Percentiles rank a stretch among this genome's conserved stretches.
Conservation (phyloP, 441 rosid genomes). For the Syzygium syzygioides region DNA sequence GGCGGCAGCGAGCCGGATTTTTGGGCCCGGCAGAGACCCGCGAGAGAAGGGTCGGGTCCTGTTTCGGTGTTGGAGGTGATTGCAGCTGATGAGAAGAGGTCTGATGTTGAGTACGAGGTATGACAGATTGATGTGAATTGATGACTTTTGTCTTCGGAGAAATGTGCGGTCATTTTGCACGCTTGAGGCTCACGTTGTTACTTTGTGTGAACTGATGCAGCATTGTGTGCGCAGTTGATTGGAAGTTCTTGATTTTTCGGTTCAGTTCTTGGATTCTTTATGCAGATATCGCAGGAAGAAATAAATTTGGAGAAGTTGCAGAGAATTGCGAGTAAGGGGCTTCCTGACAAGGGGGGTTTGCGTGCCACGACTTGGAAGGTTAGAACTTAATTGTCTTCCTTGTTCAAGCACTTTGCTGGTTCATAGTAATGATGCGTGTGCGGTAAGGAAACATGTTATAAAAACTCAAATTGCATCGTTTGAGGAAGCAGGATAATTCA, state of each 20-base stretch:
- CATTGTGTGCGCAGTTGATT: not conserved
- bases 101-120: constrained; percentile 58
- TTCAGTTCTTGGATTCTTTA: not conserved
- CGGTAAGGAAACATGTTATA: not conserved
- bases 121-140: not conserved
- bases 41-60: constrained; percentile 20
- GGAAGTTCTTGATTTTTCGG: not conserved
- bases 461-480: not conserved
- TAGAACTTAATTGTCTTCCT: not conserved
- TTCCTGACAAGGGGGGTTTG: constrained; percentile 53
- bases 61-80: constrained; percentile 30
- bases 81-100: constrained; percentile 57
- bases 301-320: constrained; percentile 54
- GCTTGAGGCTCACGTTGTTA: not conserved
- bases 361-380: constrained; percentile 71
- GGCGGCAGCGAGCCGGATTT: constrained; percentile 11
- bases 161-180: not conserved
- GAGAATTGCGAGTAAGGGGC: constrained; percentile 45
- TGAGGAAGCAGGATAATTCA: not conserved
- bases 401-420: not conserved
- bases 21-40: constrained; percentile 10
- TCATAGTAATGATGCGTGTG: not conserved
- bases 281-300: constrained; percentile 46
- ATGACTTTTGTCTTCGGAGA: not conserved
- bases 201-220: not conserved